These are phyloP conservation scores for Talaromyces liani DNA, from an alignment of 495 filamentous ascomycete species.

Conservation along the genomic window DNA sequence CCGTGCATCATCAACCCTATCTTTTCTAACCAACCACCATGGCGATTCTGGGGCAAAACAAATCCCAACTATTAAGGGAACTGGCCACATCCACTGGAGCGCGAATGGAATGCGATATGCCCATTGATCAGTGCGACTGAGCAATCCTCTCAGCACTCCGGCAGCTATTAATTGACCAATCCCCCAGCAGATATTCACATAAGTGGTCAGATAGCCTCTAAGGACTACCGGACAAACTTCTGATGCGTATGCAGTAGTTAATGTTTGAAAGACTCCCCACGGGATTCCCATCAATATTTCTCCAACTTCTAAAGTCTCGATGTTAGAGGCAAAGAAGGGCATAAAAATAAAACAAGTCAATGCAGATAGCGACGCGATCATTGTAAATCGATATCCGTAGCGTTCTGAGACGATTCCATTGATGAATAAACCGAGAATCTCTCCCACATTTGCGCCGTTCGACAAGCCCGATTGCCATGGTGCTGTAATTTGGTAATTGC, in stretches of 20 bases:
- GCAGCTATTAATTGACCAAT: constrained; percentile 45
- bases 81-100: constrained; percentile 49
- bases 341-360: constrained; percentile 19
- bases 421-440: constrained; percentile 25
- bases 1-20: constrained; percentile 35
- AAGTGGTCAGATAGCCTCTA: constrained; percentile 36
- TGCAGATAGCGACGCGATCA: constrained; percentile 51
- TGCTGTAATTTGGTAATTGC: constrained; percentile 49
- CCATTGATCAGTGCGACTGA: constrained; percentile 32
- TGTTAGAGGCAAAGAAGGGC: constrained; percentile 19
- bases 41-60: constrained; percentile 40
- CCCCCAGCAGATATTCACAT: constrained; percentile 41
- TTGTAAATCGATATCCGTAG: constrained; percentile 43
- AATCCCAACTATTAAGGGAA: constrained; percentile 31
- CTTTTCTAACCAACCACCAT: constrained; percentile 36
- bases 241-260: constrained; percentile 44
- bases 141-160: constrained; percentile 37
- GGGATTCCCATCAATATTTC: constrained; percentile 18
- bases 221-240: constrained; percentile 42
- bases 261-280: constrained; percentile 42
- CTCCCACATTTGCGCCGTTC: constrained; percentile 38
- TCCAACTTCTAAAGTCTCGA: constrained; percentile 3
- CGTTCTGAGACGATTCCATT: constrained; percentile 39
- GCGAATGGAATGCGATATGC: constrained; percentile 50
- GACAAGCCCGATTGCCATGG: constrained; percentile 62